phyloP scores from a whole-genome alignment of 768 basidiomycete genomes.

The Brasilioporus rufonigricans region DNA sequence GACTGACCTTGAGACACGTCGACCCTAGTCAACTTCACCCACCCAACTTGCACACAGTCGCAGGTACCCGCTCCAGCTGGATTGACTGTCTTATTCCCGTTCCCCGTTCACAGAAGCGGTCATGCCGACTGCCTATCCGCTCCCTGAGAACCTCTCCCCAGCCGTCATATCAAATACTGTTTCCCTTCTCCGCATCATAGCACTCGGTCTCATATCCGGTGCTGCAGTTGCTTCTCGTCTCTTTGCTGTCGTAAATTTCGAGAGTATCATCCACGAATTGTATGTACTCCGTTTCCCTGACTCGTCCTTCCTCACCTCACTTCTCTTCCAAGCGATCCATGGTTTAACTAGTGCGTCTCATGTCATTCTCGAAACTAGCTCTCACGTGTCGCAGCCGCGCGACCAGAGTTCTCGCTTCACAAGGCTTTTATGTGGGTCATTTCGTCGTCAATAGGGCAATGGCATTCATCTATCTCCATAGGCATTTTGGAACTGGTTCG shows the following conservation, averaged over 20 bases:
- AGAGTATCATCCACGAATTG: conserved; percentile 99
- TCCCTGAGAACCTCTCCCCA: conserved; percentile 68
- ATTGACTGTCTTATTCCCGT: too few species aligned
- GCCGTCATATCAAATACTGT: conserved; percentile 82
- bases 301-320: not conserved
- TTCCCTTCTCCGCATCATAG: conserved; percentile 86
- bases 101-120: conserved; percentile 34
- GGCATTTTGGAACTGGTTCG: conserved; percentile 99
- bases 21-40: conserved; percentile 11
- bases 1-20: not conserved
- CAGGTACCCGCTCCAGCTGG: too few species aligned
- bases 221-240: conserved; percentile 94
- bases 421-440: conserved; percentile 89
- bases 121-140: conserved; percentile 72
- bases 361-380: not conserved
- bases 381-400: conserved; percentile 64
- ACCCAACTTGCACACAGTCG: not conserved
- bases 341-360: conserved; percentile 94
- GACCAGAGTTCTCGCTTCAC: conserved; percentile 81
- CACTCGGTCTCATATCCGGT: conserved; percentile 86
- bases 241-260: conserved; percentile 97
- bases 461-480: conserved; percentile 31
- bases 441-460: not conserved
- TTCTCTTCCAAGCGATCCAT: conserved; percentile 72
- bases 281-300: conserved; percentile 40